Evolutionary conservation across 2,329 filamentous ascomycete species (phyloP).

Genomic region (Epichloe aotearoae): DNA sequence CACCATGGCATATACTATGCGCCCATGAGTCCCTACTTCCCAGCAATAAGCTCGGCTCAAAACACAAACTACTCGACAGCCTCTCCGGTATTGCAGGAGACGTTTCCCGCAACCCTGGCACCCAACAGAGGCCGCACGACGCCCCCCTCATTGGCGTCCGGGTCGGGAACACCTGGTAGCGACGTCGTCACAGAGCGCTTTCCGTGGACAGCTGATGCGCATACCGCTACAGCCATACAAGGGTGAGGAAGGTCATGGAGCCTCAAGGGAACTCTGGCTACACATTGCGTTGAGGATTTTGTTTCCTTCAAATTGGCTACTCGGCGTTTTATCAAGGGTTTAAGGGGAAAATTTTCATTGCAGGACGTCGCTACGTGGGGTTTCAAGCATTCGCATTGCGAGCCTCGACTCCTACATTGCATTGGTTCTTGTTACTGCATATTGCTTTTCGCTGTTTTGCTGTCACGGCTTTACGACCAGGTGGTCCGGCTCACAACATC

Average conservation of each 20-base stretch:
- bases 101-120: not conserved
- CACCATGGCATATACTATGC: conserved; percentile 27
- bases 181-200: conserved; percentile 31
- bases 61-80: conserved; percentile 5
- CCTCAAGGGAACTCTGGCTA: not conserved
- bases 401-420: not conserved
- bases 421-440: not conserved
- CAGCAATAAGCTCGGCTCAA: conserved; percentile 8
- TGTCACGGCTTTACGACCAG: conserved; percentile 10
- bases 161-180: conserved; percentile 32
- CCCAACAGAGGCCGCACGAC: conserved; percentile 20
- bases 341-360: not conserved
- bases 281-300: too few relatives aligned
- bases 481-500: conserved; percentile 8
- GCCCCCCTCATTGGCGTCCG: conserved; percentile 31
- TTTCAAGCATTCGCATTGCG: not conserved
- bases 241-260: conserved; percentile 12
- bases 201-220: conserved; percentile 32
- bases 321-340: conserved; percentile 1
- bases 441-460: not conserved
- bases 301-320: not conserved
- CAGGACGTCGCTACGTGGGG: not conserved
- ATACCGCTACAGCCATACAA: conserved; percentile 35
- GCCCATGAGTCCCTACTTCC: conserved; percentile 7
- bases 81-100: conserved; percentile 7